Conservation (phyloP, 2,329 filamentous ascomycete genomes). For the Remersonia thermophila region DNA sequence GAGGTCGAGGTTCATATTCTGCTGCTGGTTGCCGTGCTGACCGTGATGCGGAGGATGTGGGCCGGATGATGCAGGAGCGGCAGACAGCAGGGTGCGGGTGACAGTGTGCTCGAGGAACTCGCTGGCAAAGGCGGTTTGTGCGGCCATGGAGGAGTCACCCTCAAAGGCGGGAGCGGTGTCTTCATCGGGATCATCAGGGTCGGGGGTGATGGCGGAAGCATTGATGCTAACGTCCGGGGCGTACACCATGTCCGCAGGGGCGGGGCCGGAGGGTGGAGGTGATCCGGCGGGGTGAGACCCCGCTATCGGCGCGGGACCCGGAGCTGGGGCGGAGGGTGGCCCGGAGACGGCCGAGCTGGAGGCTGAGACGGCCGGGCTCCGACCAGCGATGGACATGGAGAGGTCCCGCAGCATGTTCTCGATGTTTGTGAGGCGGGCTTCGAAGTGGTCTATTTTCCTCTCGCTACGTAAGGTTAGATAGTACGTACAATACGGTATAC, state of each 20-base stretch:
- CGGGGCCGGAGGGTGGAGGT: constrained; percentile 1
- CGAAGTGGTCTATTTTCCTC: constrained; percentile 26
- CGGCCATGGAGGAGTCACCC: constrained; percentile 36
- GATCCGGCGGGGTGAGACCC: not conserved
- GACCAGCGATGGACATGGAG: constrained; percentile 11
- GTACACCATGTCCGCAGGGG: constrained; percentile 8
- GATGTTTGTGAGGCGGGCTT: constrained; percentile 27
- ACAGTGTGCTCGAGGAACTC: constrained; percentile 44
- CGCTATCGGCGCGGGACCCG: not conserved
- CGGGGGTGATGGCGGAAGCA: not conserved
- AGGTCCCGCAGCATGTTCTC: constrained; percentile 26
- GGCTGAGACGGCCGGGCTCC: constrained; percentile 11
- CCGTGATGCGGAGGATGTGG: too few species aligned
- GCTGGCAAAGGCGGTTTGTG: constrained; percentile 41
- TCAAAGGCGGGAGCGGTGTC: constrained; percentile 32
- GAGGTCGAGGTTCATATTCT: constrained; percentile 20
- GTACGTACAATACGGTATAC: constrained; percentile 24
- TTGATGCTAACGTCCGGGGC: constrained; percentile 12
- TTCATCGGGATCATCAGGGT: constrained; percentile 14
- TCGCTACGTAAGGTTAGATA: constrained; percentile 23
- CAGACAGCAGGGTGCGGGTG: constrained; percentile 30
- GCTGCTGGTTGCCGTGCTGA: too few species aligned
- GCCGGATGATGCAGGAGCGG: too few species aligned
- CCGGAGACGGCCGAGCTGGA: not conserved
- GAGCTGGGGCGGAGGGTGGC: not conserved